Evolutionary conservation across 2,329 filamentous ascomycete genomes (phyloP), one percentile per base, ranked within the genome.

Genomic region (Fusarium scirpi): DNA sequence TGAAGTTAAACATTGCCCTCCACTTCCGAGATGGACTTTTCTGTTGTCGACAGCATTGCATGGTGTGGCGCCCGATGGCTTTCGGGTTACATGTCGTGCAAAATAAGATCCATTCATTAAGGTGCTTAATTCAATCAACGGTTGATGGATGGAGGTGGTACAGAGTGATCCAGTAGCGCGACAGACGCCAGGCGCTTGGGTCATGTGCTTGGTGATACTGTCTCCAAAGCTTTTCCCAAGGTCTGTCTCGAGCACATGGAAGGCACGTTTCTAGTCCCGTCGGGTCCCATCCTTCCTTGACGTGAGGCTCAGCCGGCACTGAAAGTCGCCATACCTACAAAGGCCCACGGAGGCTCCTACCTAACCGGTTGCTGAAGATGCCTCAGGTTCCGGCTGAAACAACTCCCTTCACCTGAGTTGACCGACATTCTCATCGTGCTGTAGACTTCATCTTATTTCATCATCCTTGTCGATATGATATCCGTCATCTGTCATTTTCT

Each of bases 111-210:
- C 18, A 38, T 38, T 9, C 34, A 38, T 38, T 41, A 34, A 34
- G 27, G 29, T 53, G 38, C 44, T 45, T 44, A n/a, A 38, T 20
- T 55, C n/a, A 32, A 58, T 45, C 25, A 47, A 53, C 25, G 38
- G 56, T 25, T 34, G 18, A 48, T 48, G 22, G 34, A 32, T 32
- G 24, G 22, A 54, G 15, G 44, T 49, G 11, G 47, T 43, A 52
- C 34, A 30, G 40, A 15, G 16, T 5, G 22, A 38, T 41, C 32
- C 10, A 41, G 52, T 70, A 71, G 70, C 67, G 70, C 54, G 62
- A 62, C 65, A 73, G 65, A 62, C 59, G 58, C 67, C 43, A 38
- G 65, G 57, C 69, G 65, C 57, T 71, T 70, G 44, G 27, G 40
- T 59, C 57, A 67, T 70, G 66, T 70, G 62, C 43, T 47, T 30